Evolutionary conservation across 2,329 filamentous ascomycete genomes (phyloP), one percentile per base, ranked within the genome.

Genomic region (Reticulascus tulasneorum): DNA sequence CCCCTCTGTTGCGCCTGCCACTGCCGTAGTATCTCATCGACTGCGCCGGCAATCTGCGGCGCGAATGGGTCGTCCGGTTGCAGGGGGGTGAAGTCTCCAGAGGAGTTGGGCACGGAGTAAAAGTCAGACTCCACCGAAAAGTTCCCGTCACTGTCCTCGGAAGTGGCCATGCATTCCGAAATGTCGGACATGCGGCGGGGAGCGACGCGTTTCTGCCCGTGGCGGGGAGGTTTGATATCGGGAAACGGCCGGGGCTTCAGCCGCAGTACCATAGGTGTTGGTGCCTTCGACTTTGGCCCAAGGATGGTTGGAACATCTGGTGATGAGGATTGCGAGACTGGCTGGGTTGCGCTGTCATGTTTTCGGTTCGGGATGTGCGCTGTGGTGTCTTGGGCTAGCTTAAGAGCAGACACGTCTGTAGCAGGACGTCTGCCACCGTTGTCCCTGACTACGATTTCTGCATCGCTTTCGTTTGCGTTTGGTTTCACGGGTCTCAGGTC

Each of bases 41-140:
- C 13, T 3, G 24, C 23, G 10, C 16, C 10, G 7, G 26, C n/a
- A 2, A 34, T 11, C 12, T 34, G 30, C 9, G 35, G 10, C 4
- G 19, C 25, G 19, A 41, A 28, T 4, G 38, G 35, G 16, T 41
- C 38, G 4, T 30, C 25, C 13, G 12, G 25, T 4, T 21, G 15
- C 10, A 39, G 30, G 4, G 38, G 25, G 7, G 19, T 16, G 3
- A 27, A 21, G n/a, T 41, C 35, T 2, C 33, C 6, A 3, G 38
- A 31, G 3, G 26, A 41, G 12, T 30, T 26, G 1, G 38, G 35
- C 10, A 39, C 30, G 8, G 38, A 38, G 23, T 38, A 41, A 8
- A 41, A 19, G 26, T 31, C 19, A 1, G 38, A 41, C 16, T 41
- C 35, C 15, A 38, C 12, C 3, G 35, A 35, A 13, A 29, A 40